Base-by-base conservation (phyloP, 208 protist species). In the Angomonas desouzai region DNA sequence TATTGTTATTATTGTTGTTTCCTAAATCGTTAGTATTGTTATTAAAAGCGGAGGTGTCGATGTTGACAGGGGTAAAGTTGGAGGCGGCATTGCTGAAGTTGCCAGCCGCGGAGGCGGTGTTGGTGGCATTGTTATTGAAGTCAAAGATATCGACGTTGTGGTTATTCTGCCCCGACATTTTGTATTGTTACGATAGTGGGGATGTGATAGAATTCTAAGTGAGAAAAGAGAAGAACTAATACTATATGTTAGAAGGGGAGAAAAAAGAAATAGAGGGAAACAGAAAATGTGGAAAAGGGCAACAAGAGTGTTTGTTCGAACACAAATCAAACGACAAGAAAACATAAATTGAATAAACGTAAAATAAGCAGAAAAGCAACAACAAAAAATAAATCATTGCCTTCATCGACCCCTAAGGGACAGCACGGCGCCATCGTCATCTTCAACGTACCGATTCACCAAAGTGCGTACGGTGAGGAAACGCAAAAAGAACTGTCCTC, bases 391-490 rank as follows among this genome's bases (percentile, higher is more conserved):
- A 23, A 43, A 60, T 27, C 45, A 4, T 51, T 23, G 23, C 25
- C 32, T 3, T 2, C 57, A 27, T 6, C 58, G 43, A 22, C 51
- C 59, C 11, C 33, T 43, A 29, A 72, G 47, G 22, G 78, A 72
- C 18, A 43, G 30, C 11, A 79, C 73, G 3, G 43, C 34, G 3
- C 56, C 63, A 32, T 85, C 79, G 43, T 85, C 79, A 9, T 53
- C 33, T 1, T 59, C 68, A 25, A 65, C 47, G 53, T 47, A 64
- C 18, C 63, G 68, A 9, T 67, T 56, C 62, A 74, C 73, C 36
- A 76, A 70, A 28, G 87, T 43, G 9, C 40, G 57, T 1, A 81
- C 48, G 43, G 85, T 55, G 51, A 73, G 49, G 1, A 74, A 56
- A 10, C 69, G 77, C 29, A 80, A 67, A 2, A 65, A 55, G n/a